Base-by-base conservation (phyloP, 1,284 basidiomycete genomes). In the Cerrena zonata region DNA sequence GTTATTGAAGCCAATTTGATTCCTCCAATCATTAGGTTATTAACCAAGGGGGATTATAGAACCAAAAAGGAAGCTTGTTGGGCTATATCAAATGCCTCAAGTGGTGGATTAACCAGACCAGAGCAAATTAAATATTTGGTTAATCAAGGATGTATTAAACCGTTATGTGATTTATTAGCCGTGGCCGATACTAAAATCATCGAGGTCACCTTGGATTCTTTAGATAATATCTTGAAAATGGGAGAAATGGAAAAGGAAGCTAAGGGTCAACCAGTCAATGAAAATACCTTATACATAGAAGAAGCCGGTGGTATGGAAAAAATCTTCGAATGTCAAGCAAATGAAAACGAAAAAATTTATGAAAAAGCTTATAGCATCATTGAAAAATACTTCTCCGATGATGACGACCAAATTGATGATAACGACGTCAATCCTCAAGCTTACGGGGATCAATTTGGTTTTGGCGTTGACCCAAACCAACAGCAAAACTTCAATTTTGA, bases 151-250 rank as follows among this genome's bases (percentile, higher is more conserved):
- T 97, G 94, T 76, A 97, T 99, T 75, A 97, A 97, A 74, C 96
- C 95, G 21, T 78, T 99, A 48, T 99, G 96, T 67, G 95, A 99
- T 65, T 76, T 99, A 40, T 78, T 99, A 50, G 88, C 85, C 42
- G 94, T 93, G 75, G 94, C 97, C 91, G 96, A 99, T 75, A 99
- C 98, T 82, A 99, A 99, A 77, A 97, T 99, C 64, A 99, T 99
- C 62, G 95, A 99, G 73, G 93, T 96, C 43, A 88, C 89, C 19
- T 83, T 99, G 41, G 95, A 99, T 67, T 96, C 96, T 51, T 79
- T 99, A 47, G 96, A 99, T 73, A 99, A 99, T 72, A 94, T 99
- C 61, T 76, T 99, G 61, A 98, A 97, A 75, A 91, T 99, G 56
- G 96, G 96, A 45, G 95, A 99, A 73, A 85, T 90, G 67, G 96